Evolutionary conservation across 2,329 filamentous ascomycete genomes (phyloP).

Genomic region (Fusarium torulosum): DNA sequence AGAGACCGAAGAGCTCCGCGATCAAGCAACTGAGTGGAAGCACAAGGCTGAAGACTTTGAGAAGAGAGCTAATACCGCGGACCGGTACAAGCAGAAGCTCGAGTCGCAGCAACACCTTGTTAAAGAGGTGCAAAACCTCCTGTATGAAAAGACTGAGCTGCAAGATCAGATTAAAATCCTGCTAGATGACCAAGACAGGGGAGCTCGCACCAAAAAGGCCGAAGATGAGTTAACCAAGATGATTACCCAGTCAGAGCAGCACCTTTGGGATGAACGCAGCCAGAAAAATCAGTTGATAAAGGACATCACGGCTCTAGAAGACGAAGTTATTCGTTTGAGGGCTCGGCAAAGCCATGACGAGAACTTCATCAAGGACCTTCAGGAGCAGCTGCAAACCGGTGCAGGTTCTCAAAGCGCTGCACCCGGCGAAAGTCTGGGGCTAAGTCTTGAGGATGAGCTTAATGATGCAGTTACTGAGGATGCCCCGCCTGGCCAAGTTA

Average conservation of each 20-base stretch:
- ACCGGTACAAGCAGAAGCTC: constrained; percentile 73
- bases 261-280: constrained; percentile 58
- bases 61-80: constrained; percentile 73
- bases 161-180: constrained; percentile 60
- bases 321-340: constrained; percentile 62
- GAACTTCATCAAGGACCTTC: constrained; percentile 68
- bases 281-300: constrained; percentile 62
- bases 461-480: constrained; percentile 60
- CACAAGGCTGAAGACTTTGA: constrained; percentile 69
- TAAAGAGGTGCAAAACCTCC: constrained; percentile 67
- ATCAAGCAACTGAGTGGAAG: constrained; percentile 71
- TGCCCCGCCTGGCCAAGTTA: constrained; percentile 48
- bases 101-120: constrained; percentile 68
- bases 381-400: constrained; percentile 67
- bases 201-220: constrained; percentile 52
- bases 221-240: constrained; percentile 58
- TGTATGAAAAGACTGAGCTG: constrained; percentile 67
- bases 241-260: constrained; percentile 58
- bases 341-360: constrained; percentile 64
- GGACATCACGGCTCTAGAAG: constrained; percentile 59
- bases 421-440: constrained; percentile 40
- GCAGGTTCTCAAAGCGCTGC: constrained; percentile 40
- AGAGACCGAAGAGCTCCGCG: constrained; percentile 65
- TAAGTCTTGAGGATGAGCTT: constrained; percentile 72
- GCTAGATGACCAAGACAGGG: constrained; percentile 53